These are phyloP conservation scores for Sporisorium graminicola DNA, from an alignment of 1,284 basidiomycete genomes.

Conservation along the genomic window DNA sequence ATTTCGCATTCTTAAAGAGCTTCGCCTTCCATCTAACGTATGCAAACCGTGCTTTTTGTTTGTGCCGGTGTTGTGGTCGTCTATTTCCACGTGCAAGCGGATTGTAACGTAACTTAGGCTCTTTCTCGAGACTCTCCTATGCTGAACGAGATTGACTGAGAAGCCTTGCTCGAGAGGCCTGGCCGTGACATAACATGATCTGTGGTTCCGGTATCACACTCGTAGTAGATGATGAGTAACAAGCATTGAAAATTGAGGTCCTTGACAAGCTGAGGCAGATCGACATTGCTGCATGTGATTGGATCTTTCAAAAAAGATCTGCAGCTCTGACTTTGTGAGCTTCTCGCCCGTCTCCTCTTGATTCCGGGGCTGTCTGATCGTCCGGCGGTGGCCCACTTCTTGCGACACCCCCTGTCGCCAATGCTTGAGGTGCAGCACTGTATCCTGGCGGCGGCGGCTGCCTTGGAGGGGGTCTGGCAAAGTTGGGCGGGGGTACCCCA, in stretches of 20 bases:
- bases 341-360: slow-evolving; percentile 19
- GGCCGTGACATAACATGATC: too few relatives aligned
- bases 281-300: background rate
- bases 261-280: background rate
- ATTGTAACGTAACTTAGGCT: too few relatives aligned
- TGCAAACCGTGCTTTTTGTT: too few relatives aligned
- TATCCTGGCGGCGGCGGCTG: slow-evolving; percentile 40
- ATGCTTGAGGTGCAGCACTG: slow-evolving; percentile 14
- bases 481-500: slow-evolving; percentile 30
- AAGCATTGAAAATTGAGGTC: background rate
- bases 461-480: slow-evolving; percentile 35
- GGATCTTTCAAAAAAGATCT: slow-evolving; percentile 39
- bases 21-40: background rate
- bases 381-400: slow-evolving; percentile 5
- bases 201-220: too few relatives aligned
- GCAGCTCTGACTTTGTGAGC: slow-evolving; percentile 40
- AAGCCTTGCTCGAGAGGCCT: too few relatives aligned
- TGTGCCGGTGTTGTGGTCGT: too few relatives aligned
- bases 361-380: slow-evolving; percentile 11
- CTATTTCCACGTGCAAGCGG: too few relatives aligned
- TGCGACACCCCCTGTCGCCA: slow-evolving; percentile 5
- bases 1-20: slow-evolving; percentile 1
- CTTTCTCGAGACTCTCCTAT: too few relatives aligned
- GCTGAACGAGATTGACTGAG: too few relatives aligned
- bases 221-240: background rate